Percentiles rank a stretch among this genome's conserved stretches.
Conservation (phyloP, 2,329 filamentous ascomycete genomes). For the Ophiostoma tasmaniense region DNA sequence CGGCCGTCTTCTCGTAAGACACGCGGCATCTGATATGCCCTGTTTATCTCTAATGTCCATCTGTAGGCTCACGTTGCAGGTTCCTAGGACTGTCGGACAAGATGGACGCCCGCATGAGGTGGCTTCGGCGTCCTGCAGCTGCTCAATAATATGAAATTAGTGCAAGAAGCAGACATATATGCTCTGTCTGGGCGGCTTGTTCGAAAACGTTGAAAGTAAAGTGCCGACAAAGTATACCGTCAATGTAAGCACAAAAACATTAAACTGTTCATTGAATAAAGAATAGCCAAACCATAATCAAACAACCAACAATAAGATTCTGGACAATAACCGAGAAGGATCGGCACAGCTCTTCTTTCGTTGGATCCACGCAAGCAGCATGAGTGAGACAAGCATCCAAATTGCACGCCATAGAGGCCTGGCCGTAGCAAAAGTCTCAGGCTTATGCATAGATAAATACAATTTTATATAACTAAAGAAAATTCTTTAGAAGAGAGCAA, state of each 20-base stretch:
- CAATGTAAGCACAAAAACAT: too few relatives aligned
- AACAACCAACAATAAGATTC: neutral
- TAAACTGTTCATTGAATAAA: too few relatives aligned
- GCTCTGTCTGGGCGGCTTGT: too few relatives aligned
- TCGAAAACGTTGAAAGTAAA: too few relatives aligned
- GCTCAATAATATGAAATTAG: neutral
- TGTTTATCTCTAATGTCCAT: neutral
- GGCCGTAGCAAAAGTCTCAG: slow-evolving; percentile 1
- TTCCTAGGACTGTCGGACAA: slow-evolving; percentile 8
- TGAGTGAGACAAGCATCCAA: neutral
- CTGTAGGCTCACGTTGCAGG: neutral
- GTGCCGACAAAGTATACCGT: too few relatives aligned
- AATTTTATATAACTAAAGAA: neutral
- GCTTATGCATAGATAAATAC: neutral
- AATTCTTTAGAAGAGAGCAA: neutral
- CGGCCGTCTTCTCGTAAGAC: neutral
- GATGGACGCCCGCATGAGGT: slow-evolving; percentile 10
- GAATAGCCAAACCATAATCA: neutral
- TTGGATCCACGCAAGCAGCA: slow-evolving; percentile 8
- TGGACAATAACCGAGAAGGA: neutral
- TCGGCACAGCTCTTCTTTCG: neutral
- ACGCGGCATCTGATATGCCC: neutral
- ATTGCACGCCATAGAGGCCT: neutral
- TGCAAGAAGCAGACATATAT: neutral
- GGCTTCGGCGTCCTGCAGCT: slow-evolving; percentile 5